phyloP scores from a whole-genome alignment of 345 rosid genomes.

The Populus davidiana region DNA sequence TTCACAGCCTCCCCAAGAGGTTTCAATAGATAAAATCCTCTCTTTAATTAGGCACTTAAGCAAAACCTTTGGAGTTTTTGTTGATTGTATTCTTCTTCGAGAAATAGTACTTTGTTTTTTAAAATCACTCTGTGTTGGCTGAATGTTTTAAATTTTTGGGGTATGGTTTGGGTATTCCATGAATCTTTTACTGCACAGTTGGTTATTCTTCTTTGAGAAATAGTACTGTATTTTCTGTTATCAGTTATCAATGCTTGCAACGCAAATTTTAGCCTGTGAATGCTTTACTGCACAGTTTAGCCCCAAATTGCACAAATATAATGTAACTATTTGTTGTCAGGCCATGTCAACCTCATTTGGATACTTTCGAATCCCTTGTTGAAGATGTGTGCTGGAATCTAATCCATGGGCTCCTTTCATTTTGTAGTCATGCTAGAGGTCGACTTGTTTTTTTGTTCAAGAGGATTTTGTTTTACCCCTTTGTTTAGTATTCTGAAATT shows the following conservation, averaged over 20 bases:
- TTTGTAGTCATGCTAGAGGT: neutral
- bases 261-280: neutral
- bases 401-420: neutral
- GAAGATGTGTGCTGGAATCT: neutral
- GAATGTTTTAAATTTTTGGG: neutral
- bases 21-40: constrained; percentile 26
- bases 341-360: neutral
- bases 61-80: neutral
- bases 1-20: constrained; percentile 85
- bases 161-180: neutral
- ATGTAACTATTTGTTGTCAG: neutral
- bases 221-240: neutral
- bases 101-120: neutral
- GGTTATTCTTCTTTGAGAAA: too few relatives aligned
- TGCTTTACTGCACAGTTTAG: too few relatives aligned
- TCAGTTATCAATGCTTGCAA: neutral
- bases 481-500: neutral
- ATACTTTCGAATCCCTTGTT: neutral
- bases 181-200: too few relatives aligned
- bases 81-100: neutral
- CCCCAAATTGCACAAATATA: neutral
- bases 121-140: constrained; percentile 3
- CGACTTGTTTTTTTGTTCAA: neutral
- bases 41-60: constrained; percentile 5
- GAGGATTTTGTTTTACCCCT: neutral